Evolutionary conservation across 768 basidiomycete species (phyloP).

Genomic region (Boletus patriciae): DNA sequence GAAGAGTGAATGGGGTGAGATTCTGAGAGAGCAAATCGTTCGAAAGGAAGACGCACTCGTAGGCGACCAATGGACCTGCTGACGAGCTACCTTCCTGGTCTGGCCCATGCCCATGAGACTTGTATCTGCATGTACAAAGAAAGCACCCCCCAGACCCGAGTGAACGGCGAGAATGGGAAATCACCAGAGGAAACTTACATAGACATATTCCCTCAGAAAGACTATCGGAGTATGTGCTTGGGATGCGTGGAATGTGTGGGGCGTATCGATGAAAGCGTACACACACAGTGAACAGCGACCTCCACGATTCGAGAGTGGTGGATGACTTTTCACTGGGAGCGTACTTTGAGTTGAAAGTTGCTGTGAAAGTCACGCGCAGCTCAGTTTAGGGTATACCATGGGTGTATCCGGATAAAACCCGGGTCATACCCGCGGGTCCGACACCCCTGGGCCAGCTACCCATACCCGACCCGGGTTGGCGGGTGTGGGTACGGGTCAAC

Average conservation of each 20-base stretch:
- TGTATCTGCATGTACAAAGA: too few species aligned
- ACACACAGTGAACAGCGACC: slow-evolving; percentile 9
- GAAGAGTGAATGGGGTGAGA: too few species aligned
- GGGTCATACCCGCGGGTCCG: too few species aligned
- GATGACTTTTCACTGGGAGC: slow-evolving; percentile 2
- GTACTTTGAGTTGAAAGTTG: background rate
- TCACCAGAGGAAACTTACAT: background rate
- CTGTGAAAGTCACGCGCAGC: background rate
- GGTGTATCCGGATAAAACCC: too few species aligned
- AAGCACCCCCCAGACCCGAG: background rate
- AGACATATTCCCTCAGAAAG: background rate
- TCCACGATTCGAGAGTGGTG: background rate
- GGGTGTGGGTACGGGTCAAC: too few species aligned
- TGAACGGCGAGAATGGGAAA: background rate
- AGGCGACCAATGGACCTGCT: background rate
- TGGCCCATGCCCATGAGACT: background rate
- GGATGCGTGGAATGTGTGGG: background rate
- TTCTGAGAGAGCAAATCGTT: background rate
- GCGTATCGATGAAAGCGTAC: background rate
- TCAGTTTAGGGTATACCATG: slow-evolving; percentile 1
- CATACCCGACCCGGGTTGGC: too few species aligned
- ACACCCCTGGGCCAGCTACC: too few species aligned
- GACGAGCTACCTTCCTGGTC: background rate
- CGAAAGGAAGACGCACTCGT: background rate
- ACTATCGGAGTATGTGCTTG: background rate